A percentile compares a stretch with the other conserved stretches of the same genome.
Conservation (phyloP, 768 basidiomycete species). For the Xanthoconium stramineum region DNA sequence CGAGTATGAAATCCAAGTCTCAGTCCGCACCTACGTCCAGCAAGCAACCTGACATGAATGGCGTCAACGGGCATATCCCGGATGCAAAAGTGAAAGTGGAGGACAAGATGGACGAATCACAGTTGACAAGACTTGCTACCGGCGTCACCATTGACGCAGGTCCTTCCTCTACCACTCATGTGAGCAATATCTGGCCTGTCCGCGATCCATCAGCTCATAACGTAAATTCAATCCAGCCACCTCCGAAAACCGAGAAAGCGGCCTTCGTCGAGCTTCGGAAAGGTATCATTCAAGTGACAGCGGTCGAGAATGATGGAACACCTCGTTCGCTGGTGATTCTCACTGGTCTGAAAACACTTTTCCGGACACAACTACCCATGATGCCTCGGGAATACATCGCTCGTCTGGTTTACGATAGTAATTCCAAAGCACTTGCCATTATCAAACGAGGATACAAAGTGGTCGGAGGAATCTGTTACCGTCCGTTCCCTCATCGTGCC, state of each 20-base stretch:
- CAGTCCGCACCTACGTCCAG: conserved; percentile 49
- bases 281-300: conserved; percentile 77
- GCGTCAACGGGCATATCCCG: conserved; percentile 45
- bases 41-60: conserved; percentile 37
- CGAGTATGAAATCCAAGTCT: conserved; percentile 58
- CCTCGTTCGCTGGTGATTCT: conserved; percentile 81
- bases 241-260: conserved; percentile 66
- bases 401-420: conserved; percentile 87
- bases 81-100: conserved; percentile 65
- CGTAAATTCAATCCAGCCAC: conserved; percentile 38
- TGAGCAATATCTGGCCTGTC: conserved; percentile 30
- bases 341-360: conserved; percentile 93
- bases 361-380: conserved; percentile 95
- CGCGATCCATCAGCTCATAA: not conserved
- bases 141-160: conserved; percentile 76
- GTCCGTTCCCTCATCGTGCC: conserved; percentile 90
- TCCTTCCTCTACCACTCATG: conserved; percentile 42
- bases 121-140: conserved; percentile 72
- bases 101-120: conserved; percentile 76
- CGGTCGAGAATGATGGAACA: conserved; percentile 79
- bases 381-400: conserved; percentile 99
- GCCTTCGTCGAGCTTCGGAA: conserved; percentile 77
- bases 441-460: conserved; percentile 94
- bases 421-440: conserved; percentile 91
- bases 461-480: conserved; percentile 95